Conservation (phyloP, 371 early-diverging fungal species). For the Conidiobolus incongruus region DNA sequence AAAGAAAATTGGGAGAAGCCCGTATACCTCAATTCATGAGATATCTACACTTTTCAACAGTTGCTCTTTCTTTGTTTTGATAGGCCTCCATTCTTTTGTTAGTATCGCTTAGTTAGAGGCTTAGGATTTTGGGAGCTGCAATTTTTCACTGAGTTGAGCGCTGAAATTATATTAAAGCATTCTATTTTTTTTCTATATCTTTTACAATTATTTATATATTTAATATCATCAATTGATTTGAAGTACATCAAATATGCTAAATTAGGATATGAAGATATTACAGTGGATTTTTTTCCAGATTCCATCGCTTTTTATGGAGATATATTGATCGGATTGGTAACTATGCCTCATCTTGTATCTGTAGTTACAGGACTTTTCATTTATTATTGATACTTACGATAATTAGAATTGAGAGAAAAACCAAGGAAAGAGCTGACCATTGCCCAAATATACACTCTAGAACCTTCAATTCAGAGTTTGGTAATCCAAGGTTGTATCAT, state of each 20-base stretch:
- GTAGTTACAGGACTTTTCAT: neutral
- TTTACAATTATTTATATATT: conserved; percentile 4
- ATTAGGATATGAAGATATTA: conserved; percentile 4
- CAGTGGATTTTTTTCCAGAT: neutral
- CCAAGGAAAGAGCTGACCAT: too few species aligned
- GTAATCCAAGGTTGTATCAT: too few species aligned
- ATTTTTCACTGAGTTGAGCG: conserved; percentile 2
- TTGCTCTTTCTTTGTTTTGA: conserved; percentile 1
- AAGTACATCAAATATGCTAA: too few species aligned
- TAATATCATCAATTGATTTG: too few species aligned
- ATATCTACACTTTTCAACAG: conserved; percentile 1
- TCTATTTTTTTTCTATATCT: conserved; percentile 4
- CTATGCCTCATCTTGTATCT: conserved; percentile 1
- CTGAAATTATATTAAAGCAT: conserved; percentile 3
- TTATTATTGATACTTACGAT: neutral
- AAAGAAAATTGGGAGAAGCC: too few species aligned
- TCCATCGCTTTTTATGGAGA: neutral
- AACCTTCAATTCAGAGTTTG: too few species aligned
- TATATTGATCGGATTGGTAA: neutral
- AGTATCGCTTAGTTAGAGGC: too few species aligned
- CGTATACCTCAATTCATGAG: too few species aligned
- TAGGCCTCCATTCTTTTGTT: neutral
- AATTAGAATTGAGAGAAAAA: neutral
- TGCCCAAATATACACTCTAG: too few species aligned
- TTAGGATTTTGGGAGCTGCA: conserved; percentile 4